Percentiles rank a stretch among this genome's conserved stretches.
Conservation (phyloP, 139 green algal species). For the Auxenochlorella protothecoides region DNA sequence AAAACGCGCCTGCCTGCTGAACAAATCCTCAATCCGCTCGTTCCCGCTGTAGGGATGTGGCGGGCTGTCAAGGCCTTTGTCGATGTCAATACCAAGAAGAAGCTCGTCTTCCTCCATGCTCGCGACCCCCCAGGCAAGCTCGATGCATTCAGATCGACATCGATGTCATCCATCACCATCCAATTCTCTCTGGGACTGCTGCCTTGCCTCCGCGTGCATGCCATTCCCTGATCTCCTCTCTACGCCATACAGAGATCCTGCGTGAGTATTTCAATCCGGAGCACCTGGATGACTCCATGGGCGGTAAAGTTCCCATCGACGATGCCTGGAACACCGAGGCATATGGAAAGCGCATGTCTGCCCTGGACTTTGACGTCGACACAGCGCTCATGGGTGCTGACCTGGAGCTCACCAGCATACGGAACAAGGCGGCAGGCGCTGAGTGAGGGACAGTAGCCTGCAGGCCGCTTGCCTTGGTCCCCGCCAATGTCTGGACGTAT, state of each 20-base stretch:
- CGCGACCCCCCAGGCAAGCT: neutral
- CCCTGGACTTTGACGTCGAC: neutral
- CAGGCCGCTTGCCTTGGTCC: neutral
- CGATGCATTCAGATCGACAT: no score
- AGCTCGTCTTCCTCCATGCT: neutral
- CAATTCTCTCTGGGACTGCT: no score
- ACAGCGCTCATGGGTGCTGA: neutral
- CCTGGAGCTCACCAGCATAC: neutral
- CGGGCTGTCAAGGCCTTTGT: neutral
- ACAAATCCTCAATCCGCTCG: neutral
- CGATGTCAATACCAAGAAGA: neutral
- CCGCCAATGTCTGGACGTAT: no score
- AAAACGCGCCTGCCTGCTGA: no score
- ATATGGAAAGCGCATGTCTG: constrained; percentile 10
- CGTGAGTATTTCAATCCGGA: constrained; percentile 8
- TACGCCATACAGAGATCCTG: neutral
- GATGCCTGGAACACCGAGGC: neutral
- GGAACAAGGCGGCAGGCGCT: neutral
- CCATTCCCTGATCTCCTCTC: no score
- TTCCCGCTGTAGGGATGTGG: neutral
- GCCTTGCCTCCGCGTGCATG: no score
- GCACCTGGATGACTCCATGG: constrained; percentile 7
- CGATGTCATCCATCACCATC: no score
- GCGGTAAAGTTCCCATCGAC: constrained; percentile 4
- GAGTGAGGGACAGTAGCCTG: neutral